phyloP scores from a whole-genome alignment of 208 protist genomes.

The Leishmania tropica region DNA sequence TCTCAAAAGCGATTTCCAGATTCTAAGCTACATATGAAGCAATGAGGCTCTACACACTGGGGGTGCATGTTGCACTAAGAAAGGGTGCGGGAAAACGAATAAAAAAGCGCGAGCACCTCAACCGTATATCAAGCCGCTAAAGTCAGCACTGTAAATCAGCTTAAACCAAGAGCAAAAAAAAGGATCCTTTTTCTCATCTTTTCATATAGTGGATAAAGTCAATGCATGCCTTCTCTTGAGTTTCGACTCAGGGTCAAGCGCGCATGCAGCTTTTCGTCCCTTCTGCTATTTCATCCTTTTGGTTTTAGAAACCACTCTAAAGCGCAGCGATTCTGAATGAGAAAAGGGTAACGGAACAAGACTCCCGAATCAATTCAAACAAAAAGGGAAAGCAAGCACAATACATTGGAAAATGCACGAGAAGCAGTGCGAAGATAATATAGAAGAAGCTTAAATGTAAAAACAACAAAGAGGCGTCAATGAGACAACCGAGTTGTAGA shows the following conservation, averaged over 20 bases:
- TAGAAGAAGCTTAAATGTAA: background rate
- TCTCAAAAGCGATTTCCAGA: background rate
- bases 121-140: background rate
- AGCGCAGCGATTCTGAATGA: background rate
- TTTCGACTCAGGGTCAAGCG: background rate
- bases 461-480: background rate
- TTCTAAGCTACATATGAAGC: background rate
- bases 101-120: background rate
- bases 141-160: background rate
- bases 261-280: background rate
- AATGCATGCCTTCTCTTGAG: background rate
- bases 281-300: background rate
- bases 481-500: background rate
- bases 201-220: background rate
- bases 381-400: background rate
- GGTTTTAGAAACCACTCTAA: background rate
- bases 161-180: background rate
- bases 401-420: background rate
- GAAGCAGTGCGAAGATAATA: background rate
- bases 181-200: background rate
- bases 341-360: background rate
- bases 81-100: background rate
- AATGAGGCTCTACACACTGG: background rate
- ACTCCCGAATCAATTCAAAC: background rate
- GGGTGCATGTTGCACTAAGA: background rate